These are phyloP conservation scores for Circinella minor DNA, from an alignment of 371 early-diverging fungal genomes.

Conservation along the genomic window DNA sequence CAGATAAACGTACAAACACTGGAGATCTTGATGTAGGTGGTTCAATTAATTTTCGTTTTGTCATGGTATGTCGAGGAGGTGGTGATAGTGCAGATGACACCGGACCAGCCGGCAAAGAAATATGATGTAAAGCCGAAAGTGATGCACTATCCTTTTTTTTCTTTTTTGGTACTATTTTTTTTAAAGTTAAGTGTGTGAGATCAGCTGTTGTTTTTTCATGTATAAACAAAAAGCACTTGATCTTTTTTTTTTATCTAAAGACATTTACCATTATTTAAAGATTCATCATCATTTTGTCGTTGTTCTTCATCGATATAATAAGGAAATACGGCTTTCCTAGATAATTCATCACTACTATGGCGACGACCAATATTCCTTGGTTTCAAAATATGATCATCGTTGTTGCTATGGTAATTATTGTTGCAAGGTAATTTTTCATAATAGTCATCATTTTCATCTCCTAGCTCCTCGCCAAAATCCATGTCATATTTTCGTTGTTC, in stretches of 20 bases:
- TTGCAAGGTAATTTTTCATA: neutral
- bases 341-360: constrained; percentile 16
- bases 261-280: no score
- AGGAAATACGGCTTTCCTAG: constrained; percentile 3
- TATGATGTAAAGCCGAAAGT: neutral
- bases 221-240: neutral
- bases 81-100: constrained; percentile 19
- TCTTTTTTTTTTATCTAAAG: neutral
- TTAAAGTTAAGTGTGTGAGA: neutral
- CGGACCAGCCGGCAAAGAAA: constrained; percentile 22
- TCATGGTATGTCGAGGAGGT: constrained; percentile 17
- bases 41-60: neutral
- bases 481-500: neutral
- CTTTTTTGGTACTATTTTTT: neutral
- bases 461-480: neutral
- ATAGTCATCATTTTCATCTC: neutral
- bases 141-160: constrained; percentile 4
- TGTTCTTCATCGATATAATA: neutral
- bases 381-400: no score
- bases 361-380: neutral
- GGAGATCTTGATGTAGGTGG: neutral
- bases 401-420: neutral
- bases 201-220: constrained; percentile 1
- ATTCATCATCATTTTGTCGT: neutral
- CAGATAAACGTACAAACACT: constrained; percentile 8